Percentiles rank a stretch among this genome's conserved stretches.
Conservation (phyloP, 108 stramenopile genomes). For the Cyclostephanos tholiformis region DNA sequence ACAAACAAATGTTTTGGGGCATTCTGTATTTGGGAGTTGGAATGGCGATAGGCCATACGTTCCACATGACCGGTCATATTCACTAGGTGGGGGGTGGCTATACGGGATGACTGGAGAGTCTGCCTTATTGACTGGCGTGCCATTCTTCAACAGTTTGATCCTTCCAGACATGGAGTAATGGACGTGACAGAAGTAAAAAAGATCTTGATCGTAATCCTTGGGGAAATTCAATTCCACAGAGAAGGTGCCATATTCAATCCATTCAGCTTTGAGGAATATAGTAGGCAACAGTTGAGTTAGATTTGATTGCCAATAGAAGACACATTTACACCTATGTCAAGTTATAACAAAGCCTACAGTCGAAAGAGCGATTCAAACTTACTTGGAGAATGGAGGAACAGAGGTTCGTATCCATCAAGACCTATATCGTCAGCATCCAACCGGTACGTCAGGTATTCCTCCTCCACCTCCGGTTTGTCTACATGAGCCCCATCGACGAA, state of each 20-base stretch:
- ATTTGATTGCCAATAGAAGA: background rate
- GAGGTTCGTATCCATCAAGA: slow-evolving; percentile 77
- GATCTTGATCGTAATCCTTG: slow-evolving; percentile 58
- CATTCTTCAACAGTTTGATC: slow-evolving; percentile 71
- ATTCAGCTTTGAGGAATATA: slow-evolving; percentile 44
- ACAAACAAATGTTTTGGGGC: slow-evolving; percentile 68
- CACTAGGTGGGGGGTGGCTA: slow-evolving; percentile 49
- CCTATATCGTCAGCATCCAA: slow-evolving; percentile 75
- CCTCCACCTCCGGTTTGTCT: slow-evolving; percentile 24
- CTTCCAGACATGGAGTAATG: slow-evolving; percentile 73
- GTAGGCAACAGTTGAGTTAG: background rate
- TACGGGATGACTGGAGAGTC: slow-evolving; percentile 58
- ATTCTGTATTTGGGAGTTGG: slow-evolving; percentile 57
- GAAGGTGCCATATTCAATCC: slow-evolving; percentile 60
- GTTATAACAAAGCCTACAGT: background rate
- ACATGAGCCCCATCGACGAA: slow-evolving; percentile 31
- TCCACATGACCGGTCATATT: slow-evolving; percentile 74
- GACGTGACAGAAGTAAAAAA: slow-evolving; percentile 94
- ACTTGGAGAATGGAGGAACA: slow-evolving; percentile 68
- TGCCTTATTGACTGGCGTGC: slow-evolving; percentile 36
- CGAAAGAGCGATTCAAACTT: slow-evolving; percentile 19
- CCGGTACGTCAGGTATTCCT: slow-evolving; percentile 11
- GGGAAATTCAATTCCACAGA: slow-evolving; percentile 57
- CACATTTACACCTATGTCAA: background rate
- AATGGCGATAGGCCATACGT: slow-evolving; percentile 61